phyloP scores from a whole-genome alignment of 768 basidiomycete genomes.

The Amanita pallidorosea region DNA sequence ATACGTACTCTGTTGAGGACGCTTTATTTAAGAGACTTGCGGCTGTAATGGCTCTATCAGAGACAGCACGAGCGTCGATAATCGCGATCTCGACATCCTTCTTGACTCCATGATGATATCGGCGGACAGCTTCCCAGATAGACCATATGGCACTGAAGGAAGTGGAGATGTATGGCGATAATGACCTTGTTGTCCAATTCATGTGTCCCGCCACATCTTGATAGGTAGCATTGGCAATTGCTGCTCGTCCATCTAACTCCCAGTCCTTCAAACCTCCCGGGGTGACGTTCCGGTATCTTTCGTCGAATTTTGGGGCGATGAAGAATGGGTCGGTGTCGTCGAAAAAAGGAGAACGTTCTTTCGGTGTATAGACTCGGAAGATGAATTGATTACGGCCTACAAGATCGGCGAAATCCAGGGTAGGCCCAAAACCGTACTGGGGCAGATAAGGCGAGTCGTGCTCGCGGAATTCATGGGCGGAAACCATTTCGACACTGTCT shows the following conservation, averaged over 20 bases:
- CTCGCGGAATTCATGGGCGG: conserved; percentile 13
- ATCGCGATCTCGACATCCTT: conserved; percentile 72
- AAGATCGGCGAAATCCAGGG: conserved; percentile 51
- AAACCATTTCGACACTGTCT: conserved; percentile 16
- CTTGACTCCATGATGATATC: conserved; percentile 64
- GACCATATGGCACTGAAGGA: conserved; percentile 80
- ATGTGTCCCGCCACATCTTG: conserved; percentile 58
- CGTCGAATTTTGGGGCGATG: conserved; percentile 55
- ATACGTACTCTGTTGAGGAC: conserved; percentile 43
- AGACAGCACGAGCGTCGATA: conserved; percentile 56
- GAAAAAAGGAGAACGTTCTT: conserved; percentile 40
- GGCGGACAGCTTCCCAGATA: conserved; percentile 69
- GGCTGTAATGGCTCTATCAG: conserved; percentile 50
- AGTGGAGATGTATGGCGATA: conserved; percentile 61
- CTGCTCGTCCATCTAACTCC: conserved; percentile 5
- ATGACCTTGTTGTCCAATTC: conserved; percentile 67
- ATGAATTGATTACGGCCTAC: conserved; percentile 60
- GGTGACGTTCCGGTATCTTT: conserved; percentile 25
- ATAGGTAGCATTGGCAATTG: conserved; percentile 32
- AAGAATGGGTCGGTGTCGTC: conserved; percentile 55
- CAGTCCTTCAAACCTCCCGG: conserved; percentile 18
- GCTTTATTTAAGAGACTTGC: conserved; percentile 48
- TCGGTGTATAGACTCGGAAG: conserved; percentile 75
- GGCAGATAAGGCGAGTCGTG: conserved; percentile 32
- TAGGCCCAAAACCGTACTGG: conserved; percentile 63